Evolutionary conservation across 2,329 filamentous ascomycete genomes (phyloP), one percentile per base, ranked within the genome.

Genomic region (Lachnum nothofagi): DNA sequence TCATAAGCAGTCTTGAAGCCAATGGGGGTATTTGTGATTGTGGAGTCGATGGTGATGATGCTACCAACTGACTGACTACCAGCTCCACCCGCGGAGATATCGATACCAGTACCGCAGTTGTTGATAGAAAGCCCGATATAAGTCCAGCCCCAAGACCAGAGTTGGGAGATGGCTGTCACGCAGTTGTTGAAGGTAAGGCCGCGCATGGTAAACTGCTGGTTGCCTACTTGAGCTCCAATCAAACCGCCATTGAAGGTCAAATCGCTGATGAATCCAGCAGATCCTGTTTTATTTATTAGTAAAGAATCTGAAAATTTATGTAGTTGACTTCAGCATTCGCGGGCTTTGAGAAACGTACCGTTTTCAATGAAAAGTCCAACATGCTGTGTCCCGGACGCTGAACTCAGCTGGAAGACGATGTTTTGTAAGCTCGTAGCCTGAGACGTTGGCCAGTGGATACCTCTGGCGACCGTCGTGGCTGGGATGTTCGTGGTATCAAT

Each of bases 151-250:
- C 80, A 83, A 51, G 79, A 69, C 78, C 78, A 83, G 8, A 77
- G 66, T 54, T 79, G 72, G 20, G 74, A 72, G 40, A 83, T 78
- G 2, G 74, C 77, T 0, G 76, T 80, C 1, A 46, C 40, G 14
- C 46, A 39, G 19, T 72, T 68, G 27, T 73, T 70, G 29, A 58
- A 54, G 1, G 66, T 72, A 24, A 84, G 56, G 53, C 80, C 78
- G 8, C 73, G 72, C 51, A 75, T 77, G 0, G 79, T 83, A 54
- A 77, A 82, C 60, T 86, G 83, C 67, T 87, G 83, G 51, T 76
- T 82, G 22, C 82, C 82, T 49, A 82, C 67, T 59, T 78, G 77
- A 41, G 73, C 76, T 40, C 82, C 81, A 47, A 79, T 73, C 7
- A 71, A 68, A 23, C 83, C 83, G 43, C 82, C 82, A 37, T 74